Evolutionary conservation across 352 stramenopile species (phyloP).

Genomic region (Globisporangium iwayamae): DNA sequence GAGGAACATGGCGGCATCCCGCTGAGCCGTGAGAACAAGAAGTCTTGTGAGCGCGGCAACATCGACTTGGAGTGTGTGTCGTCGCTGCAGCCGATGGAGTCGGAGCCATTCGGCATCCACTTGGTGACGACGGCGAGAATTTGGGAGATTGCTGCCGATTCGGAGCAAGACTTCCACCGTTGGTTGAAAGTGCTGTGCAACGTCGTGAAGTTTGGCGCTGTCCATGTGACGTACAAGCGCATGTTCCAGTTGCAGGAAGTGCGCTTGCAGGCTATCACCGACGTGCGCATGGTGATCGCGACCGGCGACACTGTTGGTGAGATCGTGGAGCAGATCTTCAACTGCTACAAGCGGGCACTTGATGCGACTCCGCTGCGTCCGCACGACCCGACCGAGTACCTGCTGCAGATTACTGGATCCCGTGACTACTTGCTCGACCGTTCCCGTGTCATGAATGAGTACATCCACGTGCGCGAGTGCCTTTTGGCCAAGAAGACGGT

Average conservation of each 20-base stretch:
- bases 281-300: slow-evolving; percentile 83
- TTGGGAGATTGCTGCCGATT: slow-evolving; percentile 72
- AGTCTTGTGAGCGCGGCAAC: slow-evolving; percentile 54
- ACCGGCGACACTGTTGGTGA: slow-evolving; percentile 79
- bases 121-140: slow-evolving; percentile 74
- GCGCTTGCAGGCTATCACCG: slow-evolving; percentile 74
- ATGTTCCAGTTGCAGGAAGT: slow-evolving; percentile 86
- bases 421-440: slow-evolving; percentile 85
- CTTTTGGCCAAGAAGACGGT: slow-evolving; percentile 85
- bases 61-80: slow-evolving; percentile 85
- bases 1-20: slow-evolving; percentile 74
- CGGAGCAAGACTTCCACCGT: slow-evolving; percentile 68
- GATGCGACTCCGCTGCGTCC: slow-evolving; percentile 69
- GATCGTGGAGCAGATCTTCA: slow-evolving; percentile 88
- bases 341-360: slow-evolving; percentile 80
- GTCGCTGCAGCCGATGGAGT: slow-evolving; percentile 73
- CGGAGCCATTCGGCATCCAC: slow-evolving; percentile 68
- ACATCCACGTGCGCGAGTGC: slow-evolving; percentile 85
- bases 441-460: slow-evolving; percentile 82
- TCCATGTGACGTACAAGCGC: slow-evolving; percentile 76
- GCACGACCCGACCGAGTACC: slow-evolving; percentile 79
- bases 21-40: slow-evolving; percentile 69
- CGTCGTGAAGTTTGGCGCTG: slow-evolving; percentile 75
- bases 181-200: slow-evolving; percentile 80
- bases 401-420: slow-evolving; percentile 83